Evolutionary conservation across 805 yeast genomes (phyloP).

Genomic region (Jamesozyma spencerorum): DNA sequence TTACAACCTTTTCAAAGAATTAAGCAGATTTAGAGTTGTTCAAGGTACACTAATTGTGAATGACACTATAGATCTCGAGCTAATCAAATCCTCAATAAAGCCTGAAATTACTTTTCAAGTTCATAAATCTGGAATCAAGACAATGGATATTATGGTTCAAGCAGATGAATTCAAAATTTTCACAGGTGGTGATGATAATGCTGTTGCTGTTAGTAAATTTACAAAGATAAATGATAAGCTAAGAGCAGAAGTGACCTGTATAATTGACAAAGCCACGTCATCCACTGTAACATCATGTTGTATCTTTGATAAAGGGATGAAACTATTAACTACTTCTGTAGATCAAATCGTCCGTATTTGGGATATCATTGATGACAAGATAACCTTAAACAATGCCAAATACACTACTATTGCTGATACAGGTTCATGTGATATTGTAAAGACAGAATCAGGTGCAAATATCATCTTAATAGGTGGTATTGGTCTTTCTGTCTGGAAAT

Average conservation of each 20-base stretch:
- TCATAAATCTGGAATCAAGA: slow-evolving; percentile 82
- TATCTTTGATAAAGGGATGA: slow-evolving; percentile 21
- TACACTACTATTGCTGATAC: slow-evolving; percentile 89
- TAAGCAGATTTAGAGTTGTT: slow-evolving; percentile 16
- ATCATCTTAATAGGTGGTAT: slow-evolving; percentile 62
- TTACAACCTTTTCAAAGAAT: slow-evolving; percentile 41
- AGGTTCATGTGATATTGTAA: slow-evolving; percentile 50
- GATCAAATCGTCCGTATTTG: slow-evolving; percentile 73
- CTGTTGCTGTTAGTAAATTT: slow-evolving; percentile 39
- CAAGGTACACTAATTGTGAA: slow-evolving; percentile 1
- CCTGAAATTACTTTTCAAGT: slow-evolving; percentile 34
- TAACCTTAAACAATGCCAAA: slow-evolving; percentile 32
- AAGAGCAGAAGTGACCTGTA: slow-evolving; percentile 18
- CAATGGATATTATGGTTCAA: slow-evolving; percentile 33
- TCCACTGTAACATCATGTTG: slow-evolving; percentile 72
- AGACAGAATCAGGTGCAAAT: slow-evolving; percentile 12
- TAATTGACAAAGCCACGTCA: slow-evolving; percentile 59
- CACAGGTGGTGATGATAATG: slow-evolving; percentile 94
- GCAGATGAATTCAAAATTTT: slow-evolving; percentile 30
- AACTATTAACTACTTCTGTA: slow-evolving; percentile 58
- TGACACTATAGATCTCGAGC: not conserved
- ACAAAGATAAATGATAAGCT: slow-evolving; percentile 16
- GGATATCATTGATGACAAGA: slow-evolving; percentile 31
- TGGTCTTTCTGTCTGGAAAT: slow-evolving; percentile 54
- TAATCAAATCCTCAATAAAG: slow-evolving; percentile 11